Base-by-base conservation (phyloP, 1,139 yeast species). In the Geotrichum carabidarum region DNA sequence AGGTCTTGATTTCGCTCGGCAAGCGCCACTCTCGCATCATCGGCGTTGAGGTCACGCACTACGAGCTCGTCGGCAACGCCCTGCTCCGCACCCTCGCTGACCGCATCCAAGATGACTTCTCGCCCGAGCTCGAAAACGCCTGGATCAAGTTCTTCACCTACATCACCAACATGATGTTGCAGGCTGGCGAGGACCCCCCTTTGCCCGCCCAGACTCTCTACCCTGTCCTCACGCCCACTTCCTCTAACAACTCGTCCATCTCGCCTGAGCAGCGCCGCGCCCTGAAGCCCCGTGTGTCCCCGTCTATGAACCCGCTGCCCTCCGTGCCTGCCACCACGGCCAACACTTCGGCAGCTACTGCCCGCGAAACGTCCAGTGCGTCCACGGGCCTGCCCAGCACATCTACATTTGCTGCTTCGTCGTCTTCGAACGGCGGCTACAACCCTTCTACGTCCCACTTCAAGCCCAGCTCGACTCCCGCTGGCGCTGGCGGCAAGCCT, bases 61-160 rank as follows among this genome's bases (percentile, higher is more conserved):
- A 84, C 65, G 88, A 85, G 67, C 70, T 84, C 47, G 84, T 88
- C 84, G 95, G 95, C 1, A 81, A 81, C 59, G 94, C 94, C 0
- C 74, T 88, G 53, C 74, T 87, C 56, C 80, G 79, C 61, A 87
- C 95, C 0, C 81, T 87, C 63, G 80, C 81, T 62, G 93, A 86
- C 68, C 71, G 95, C 62, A 84, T 77, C 51, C 79, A 80, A 7
- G 70, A 70, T 12, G 69, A 71, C 43, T 76, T 80, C 53, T 74
- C 81, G 37, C 64, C 77, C 12, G 81, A 78, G 58, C 68, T 78
- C 40, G 79, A 75, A 57, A 78, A 83, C 57, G 81, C 86, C 55
- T 87, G 95, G 95, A 82, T 86, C 60, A 82, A 85, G 58, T 66
- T 74, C 22, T 53, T 56, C 65, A 67, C 75, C 27, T 76, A 71